phyloP scores from a whole-genome alignment of 148 eudicot genomes.

The Linanthus parryae region DNA sequence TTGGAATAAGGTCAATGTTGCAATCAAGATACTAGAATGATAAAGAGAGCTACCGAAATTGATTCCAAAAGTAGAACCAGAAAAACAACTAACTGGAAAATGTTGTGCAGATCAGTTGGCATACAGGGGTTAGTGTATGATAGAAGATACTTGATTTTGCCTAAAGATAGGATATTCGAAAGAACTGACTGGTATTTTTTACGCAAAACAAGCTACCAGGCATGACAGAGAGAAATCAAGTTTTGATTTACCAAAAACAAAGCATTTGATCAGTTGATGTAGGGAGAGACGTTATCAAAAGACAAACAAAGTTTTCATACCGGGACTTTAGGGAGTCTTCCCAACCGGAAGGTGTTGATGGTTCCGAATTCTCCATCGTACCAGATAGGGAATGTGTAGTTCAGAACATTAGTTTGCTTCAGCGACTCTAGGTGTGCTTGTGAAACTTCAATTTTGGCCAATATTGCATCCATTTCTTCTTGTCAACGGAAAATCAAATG shows the following conservation, averaged over 20 bases:
- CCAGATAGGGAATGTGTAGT: constrained; percentile 84
- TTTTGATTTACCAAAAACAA: too few species aligned
- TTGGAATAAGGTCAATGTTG: not conserved
- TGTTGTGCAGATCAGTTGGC: too few species aligned
- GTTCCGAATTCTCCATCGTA: constrained; percentile 94
- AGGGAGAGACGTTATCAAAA: too few species aligned
- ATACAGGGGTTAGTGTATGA: too few species aligned
- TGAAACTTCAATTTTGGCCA: constrained; percentile 91
- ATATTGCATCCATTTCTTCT: constrained; percentile 88
- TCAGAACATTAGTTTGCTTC: constrained; percentile 80
- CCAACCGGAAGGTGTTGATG: constrained; percentile 86
- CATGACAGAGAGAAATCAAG: too few species aligned
- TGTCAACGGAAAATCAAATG: constrained; percentile 17
- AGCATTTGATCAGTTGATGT: too few species aligned
- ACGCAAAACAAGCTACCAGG: too few species aligned
- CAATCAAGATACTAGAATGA: constrained; percentile 3
- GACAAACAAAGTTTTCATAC: constrained; percentile 40
- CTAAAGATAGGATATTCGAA: too few species aligned
- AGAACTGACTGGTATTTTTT: too few species aligned
- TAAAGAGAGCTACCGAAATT: not conserved
- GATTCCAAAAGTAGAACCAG: not conserved
- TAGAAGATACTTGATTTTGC: too few species aligned
- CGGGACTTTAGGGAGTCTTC: constrained; percentile 85
- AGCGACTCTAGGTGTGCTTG: constrained; percentile 84
- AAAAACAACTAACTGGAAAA: too few species aligned